Evolutionary conservation across 352 stramenopile species (phyloP), one percentile per base, ranked within the genome.

Genomic region (Pythium coloratum): DNA sequence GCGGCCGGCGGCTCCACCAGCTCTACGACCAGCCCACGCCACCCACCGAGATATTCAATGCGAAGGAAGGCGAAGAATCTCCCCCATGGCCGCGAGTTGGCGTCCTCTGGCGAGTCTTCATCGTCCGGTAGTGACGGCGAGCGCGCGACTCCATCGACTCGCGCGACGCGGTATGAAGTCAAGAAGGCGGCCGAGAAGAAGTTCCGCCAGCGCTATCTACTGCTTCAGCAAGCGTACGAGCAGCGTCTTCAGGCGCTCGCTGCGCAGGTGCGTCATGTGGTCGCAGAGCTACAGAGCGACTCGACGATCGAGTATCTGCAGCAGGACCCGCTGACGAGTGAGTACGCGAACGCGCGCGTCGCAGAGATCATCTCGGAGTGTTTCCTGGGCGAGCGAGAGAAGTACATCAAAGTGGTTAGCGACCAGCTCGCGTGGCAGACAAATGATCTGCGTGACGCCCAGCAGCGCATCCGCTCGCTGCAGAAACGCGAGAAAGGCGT

Each of bases 381-480:
- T 28, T 91, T 94, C 66, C 73, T 79, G 9, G 75, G 84, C 28
- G 82, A 91, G 55, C 76, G 82, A 20, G 84, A 94, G 63, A 75
- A 84, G n/a, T 92, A 89, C 65, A 76, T 94, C 60, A 81, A 87
- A 47, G 71, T 80, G 10, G 76, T 92, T 71, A 86, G 72, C 54
- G 81, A 90, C 49, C 82, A 92, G 62, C 75, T 88, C 38, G 85
- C 83, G 47, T 91, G 80, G 82, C 82, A 91, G 49, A 82, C 82
- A 24, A 88, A 74, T 33, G 77, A 89, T 47, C 44, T 91, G 33
- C 76, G 81, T n/a, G 80, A 89, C 40, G 56, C 70, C 8, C 71
- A 90, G 59, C 66, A 80, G 40, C 84, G 86, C 53, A 69, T 90
- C 28, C 67, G 66, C 3, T 36, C 69, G 6, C 59, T 80, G 7